Evolutionary conservation across 176 grass and related monocot genomes (phyloP).

Genomic region (Carex pumila): DNA sequence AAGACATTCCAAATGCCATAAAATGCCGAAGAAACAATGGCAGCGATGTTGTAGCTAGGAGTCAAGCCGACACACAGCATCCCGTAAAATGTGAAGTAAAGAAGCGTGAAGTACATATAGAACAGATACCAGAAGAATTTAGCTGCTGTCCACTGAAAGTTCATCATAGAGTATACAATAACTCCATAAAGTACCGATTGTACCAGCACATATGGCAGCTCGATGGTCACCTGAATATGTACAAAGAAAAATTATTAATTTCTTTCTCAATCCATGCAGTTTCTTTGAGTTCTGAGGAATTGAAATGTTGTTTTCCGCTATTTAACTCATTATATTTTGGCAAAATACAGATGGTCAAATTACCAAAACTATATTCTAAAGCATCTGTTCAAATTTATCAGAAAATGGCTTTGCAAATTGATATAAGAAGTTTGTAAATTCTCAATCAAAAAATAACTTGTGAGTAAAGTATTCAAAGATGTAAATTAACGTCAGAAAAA

Average conservation of each 20-base stretch:
- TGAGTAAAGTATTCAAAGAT: too few relatives aligned
- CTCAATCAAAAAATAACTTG: too few relatives aligned
- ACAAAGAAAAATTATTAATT: not conserved
- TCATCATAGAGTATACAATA: constrained; percentile 42
- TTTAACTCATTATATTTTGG: not conserved
- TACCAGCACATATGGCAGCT: constrained; percentile 42
- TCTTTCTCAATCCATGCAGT: not conserved
- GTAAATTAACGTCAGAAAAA: too few relatives aligned
- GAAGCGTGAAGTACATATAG: constrained; percentile 41
- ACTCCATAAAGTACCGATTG: constrained; percentile 42
- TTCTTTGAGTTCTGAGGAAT: not conserved
- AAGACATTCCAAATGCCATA: constrained; percentile 57
- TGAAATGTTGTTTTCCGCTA: too few relatives aligned
- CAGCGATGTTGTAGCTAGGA: constrained; percentile 44
- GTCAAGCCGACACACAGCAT: constrained; percentile 49
- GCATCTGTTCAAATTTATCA: too few relatives aligned
- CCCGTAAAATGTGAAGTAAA: constrained; percentile 63
- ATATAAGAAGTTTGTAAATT: too few relatives aligned
- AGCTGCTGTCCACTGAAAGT: constrained; percentile 33
- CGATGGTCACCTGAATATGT: constrained; percentile 30
- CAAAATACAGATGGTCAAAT: too few relatives aligned
- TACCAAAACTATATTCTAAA: too few relatives aligned
- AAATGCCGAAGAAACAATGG: constrained; percentile 51
- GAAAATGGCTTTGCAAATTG: too few relatives aligned
- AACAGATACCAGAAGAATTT: too few relatives aligned